These are phyloP conservation scores for Rubia occidens DNA, from an alignment of 305 asterid genomes.

Conservation along the genomic window DNA sequence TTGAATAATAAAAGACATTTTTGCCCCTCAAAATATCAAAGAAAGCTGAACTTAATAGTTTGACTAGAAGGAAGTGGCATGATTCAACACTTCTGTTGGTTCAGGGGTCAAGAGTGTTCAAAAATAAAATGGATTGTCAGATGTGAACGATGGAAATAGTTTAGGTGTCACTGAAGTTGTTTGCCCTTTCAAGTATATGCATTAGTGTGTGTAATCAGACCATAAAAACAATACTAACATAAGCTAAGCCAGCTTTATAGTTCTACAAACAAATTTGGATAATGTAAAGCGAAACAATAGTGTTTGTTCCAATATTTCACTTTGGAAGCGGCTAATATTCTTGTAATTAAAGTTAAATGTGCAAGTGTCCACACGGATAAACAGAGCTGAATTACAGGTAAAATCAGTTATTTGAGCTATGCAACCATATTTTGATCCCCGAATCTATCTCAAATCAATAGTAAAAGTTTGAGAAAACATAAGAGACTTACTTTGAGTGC, in stretches of 20 bases:
- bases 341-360: neutral
- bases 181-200: no score
- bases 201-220: neutral
- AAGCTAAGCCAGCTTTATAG: neutral
- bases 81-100: no score
- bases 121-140: no score
- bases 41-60: no score
- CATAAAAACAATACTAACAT: neutral
- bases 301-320: neutral
- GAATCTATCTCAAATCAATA: neutral
- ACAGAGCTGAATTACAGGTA: neutral
- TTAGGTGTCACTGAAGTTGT: no score
- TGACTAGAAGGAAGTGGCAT: no score
- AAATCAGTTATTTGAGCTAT: neutral
- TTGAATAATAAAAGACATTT: no score
- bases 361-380: neutral
- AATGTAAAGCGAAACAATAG: neutral
- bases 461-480: neutral
- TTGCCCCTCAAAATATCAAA: no score
- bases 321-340: neutral
- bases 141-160: no score
- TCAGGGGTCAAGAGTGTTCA: no score
- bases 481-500: conserved; percentile 50
- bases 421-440: neutral
- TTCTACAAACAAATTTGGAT: neutral